These are phyloP conservation scores for Dryas alaskensis DNA, from an alignment of 306 rosid genomes.

Conservation along the genomic window DNA sequence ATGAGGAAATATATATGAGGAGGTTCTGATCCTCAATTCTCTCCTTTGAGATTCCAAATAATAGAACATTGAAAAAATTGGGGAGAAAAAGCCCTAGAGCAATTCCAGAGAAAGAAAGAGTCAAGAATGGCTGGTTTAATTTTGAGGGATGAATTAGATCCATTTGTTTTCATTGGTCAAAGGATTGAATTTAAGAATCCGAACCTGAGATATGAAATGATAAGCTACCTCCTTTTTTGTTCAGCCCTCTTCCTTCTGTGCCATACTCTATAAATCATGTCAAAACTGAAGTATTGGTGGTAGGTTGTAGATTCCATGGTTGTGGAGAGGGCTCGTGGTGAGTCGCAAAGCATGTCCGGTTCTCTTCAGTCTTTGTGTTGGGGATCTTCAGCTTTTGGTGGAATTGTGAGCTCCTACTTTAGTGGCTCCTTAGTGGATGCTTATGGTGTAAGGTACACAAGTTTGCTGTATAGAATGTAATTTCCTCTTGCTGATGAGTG, in stretches of 20 bases:
- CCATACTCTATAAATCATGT: not conserved
- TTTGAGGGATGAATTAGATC: not conserved
- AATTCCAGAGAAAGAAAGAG: not conserved
- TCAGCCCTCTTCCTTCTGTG: not conserved
- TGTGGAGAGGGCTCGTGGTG: slow-evolving; percentile 99
- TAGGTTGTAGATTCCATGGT: slow-evolving; percentile 99
- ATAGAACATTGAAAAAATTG: not conserved
- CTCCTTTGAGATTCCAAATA: not conserved
- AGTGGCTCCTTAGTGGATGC: slow-evolving; percentile 84
- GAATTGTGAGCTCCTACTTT: slow-evolving; percentile 92
- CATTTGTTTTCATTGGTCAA: not conserved
- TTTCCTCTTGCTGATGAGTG: slow-evolving; percentile 2
- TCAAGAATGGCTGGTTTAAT: not conserved
- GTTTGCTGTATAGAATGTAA: slow-evolving; percentile 17
- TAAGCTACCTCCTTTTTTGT: not conserved
- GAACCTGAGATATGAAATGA: not conserved
- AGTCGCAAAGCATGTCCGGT: slow-evolving; percentile 95
- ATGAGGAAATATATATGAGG: not conserved
- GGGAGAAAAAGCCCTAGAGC: not conserved
- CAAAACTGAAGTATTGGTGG: slow-evolving; percentile 37
- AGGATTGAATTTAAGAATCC: not conserved
- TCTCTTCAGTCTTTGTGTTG: slow-evolving; percentile 98
- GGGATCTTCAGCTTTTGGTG: slow-evolving; percentile 99
- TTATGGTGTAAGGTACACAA: slow-evolving; percentile 82
- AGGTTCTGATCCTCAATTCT: not conserved